Evolutionary conservation across 2,329 filamentous ascomycete species (phyloP).

Genomic region (Alternaria angustiovoidea): DNA sequence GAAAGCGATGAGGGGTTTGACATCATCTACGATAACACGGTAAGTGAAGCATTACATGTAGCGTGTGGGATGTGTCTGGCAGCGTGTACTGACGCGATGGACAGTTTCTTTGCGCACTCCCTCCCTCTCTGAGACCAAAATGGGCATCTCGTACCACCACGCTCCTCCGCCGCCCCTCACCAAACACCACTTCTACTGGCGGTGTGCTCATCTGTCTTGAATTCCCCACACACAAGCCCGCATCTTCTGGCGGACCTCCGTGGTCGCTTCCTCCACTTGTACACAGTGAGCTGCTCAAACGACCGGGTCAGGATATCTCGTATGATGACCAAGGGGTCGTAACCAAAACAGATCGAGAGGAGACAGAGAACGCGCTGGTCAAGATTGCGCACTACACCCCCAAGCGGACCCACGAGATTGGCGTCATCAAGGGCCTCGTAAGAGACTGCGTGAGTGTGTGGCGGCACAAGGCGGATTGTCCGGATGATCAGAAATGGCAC

Average conservation of each 20-base stretch:
- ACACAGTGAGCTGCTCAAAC: conserved; percentile 74
- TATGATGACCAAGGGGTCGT: conserved; percentile 67
- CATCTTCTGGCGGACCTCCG: conserved; percentile 73
- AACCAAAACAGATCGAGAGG: conserved; percentile 54
- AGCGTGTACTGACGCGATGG: not conserved
- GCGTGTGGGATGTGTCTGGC: not conserved
- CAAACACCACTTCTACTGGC: conserved; percentile 16
- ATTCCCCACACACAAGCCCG: conserved; percentile 77
- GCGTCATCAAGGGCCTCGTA: conserved; percentile 56
- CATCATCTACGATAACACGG: conserved; percentile 70
- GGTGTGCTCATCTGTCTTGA: conserved; percentile 73
- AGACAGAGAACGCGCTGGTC: conserved; percentile 53
- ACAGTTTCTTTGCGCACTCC: conserved; percentile 69
- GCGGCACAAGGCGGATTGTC: conserved; percentile 45
- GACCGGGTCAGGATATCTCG: conserved; percentile 71
- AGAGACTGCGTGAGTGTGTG: conserved; percentile 61
- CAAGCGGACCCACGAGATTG: conserved; percentile 62
- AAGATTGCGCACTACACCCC: conserved; percentile 64
- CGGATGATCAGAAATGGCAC: conserved; percentile 8
- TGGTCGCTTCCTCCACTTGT: conserved; percentile 73
- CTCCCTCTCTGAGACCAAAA: conserved; percentile 61
- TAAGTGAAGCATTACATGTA: conserved; percentile 42
- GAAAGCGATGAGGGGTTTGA: conserved; percentile 63
- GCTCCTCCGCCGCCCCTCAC: conserved; percentile 56
- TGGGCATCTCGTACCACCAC: conserved; percentile 66